Base-by-base conservation (phyloP, 2,329 filamentous ascomycete species). In the Curvularia sp. region DNA sequence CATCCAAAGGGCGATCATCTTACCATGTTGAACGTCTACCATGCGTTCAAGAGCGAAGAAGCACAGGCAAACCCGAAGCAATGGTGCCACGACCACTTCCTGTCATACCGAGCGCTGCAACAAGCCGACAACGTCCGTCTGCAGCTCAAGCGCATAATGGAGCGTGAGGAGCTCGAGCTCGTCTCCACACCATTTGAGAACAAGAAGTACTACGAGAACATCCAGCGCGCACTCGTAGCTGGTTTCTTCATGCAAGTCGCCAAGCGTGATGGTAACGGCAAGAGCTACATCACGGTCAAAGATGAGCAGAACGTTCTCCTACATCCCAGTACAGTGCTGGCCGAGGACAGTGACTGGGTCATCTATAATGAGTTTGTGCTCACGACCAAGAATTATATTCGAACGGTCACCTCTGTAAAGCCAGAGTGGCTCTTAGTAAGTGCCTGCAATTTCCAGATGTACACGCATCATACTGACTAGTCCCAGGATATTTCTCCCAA, bases 191-290 rank as follows among this genome's bases (percentile, higher is more conserved):
- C 90, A 0, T 98, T 97, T 74, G 90, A 93, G 70, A 89, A 98
- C 80, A 97, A 96, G 83, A 92, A 96, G 74, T 99, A 99, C 82
- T 99, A 98, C 80, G 92, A 88, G 77, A 99, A 99, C 78, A 99
- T 99, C 71, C 91, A 94, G 43, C 89, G 93, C 36, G 94, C 95
- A 8, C 85, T 99, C 13, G 89, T 97, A 12, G 86, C 93, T 0
- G 95, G 96, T 32, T 99, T 99, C 84, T 99, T 99, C 84, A 99
- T 99, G 95, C 95, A 99, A 77, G 92, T 98, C 21, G 96, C 95
- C 58, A 97, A 96, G 87, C 92, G 90, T 75, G 93, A 98, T 73
- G 87, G 86, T 50, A 89, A 86, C 28, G 91, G 91, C 73, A 98
- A 98, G 83, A 87, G 91, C 41, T 99, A 99, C 80, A 88, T 89